Conservation (phyloP, 2,329 filamentous ascomycete species). For the Pseudogymnoascus sp. region DNA sequence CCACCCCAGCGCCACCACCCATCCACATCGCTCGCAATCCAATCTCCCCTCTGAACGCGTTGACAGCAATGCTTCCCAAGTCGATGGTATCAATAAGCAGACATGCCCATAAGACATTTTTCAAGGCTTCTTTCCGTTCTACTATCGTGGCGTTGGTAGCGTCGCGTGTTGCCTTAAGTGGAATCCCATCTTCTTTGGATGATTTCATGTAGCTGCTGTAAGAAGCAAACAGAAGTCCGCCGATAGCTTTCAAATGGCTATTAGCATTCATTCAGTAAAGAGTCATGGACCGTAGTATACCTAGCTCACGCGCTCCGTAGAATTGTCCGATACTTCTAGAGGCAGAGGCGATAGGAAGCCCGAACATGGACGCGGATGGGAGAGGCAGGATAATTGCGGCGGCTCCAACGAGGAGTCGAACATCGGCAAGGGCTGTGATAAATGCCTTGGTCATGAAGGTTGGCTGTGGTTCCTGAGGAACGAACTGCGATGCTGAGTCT, state of each 20-base stretch:
- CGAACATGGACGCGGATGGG: background rate
- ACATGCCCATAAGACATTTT: background rate
- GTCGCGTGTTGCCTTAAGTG: conserved; percentile 1
- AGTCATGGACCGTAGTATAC: background rate
- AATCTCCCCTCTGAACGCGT: background rate
- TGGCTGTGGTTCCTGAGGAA: background rate
- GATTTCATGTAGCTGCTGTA: background rate
- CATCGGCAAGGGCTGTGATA: background rate
- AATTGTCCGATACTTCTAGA: background rate
- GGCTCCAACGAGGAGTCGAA: background rate
- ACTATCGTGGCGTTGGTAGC: background rate
- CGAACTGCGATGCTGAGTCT: background rate
- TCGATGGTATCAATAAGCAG: background rate
- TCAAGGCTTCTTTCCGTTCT: background rate
- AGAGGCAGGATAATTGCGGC: background rate
- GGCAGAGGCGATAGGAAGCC: background rate
- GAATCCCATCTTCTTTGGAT: background rate
- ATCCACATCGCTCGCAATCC: background rate
- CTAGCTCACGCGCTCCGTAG: background rate
- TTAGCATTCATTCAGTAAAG: background rate
- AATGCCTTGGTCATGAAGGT: background rate
- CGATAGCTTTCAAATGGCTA: background rate
- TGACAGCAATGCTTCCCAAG: background rate
- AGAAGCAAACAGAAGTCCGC: background rate
- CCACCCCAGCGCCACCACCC: background rate